These are phyloP conservation scores for Leccinum griseonigrum DNA, from an alignment of 1,284 basidiomycete genomes.

Conservation along the genomic window DNA sequence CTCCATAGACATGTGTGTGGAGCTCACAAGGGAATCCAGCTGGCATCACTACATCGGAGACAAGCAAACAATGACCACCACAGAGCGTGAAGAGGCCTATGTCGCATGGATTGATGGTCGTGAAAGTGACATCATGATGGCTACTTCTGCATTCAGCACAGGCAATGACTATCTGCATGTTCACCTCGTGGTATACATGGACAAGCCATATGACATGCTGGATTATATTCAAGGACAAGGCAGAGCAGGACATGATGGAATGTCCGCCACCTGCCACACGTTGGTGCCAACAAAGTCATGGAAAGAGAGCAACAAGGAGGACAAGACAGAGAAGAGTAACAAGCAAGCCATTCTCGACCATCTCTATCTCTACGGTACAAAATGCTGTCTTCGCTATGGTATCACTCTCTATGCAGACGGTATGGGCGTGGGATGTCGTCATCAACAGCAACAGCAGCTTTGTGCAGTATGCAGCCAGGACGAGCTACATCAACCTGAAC, in stretches of 20 bases:
- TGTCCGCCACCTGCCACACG: neutral
- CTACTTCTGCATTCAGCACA: slow-evolving; percentile 4
- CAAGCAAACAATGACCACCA: neutral
- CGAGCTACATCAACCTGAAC: neutral
- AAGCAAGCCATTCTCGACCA: neutral
- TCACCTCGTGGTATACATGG: neutral
- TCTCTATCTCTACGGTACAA: neutral
- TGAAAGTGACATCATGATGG: neutral
- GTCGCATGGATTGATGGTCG: neutral
- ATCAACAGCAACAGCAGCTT: neutral
- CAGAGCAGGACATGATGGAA: neutral
- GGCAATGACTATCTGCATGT: slow-evolving; percentile 11
- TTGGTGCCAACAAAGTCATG: neutral
- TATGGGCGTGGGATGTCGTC: neutral
- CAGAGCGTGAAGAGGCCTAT: neutral
- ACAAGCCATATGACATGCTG: slow-evolving; percentile 6
- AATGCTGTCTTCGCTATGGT: slow-evolving; percentile 5
- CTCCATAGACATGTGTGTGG: neutral
- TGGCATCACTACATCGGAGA: neutral
- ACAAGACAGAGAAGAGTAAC: neutral
- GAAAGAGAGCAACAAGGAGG: neutral
- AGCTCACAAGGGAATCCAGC: neutral
- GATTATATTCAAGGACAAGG: slow-evolving; percentile 14
- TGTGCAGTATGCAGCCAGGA: neutral
- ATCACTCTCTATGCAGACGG: slow-evolving; percentile 1